Percentiles rank a stretch among this genome's conserved stretches.
phyloP scores from a whole-genome alignment of 2,329 filamentous ascomycete species.

The Neopestalotiopsis clavispora region DNA sequence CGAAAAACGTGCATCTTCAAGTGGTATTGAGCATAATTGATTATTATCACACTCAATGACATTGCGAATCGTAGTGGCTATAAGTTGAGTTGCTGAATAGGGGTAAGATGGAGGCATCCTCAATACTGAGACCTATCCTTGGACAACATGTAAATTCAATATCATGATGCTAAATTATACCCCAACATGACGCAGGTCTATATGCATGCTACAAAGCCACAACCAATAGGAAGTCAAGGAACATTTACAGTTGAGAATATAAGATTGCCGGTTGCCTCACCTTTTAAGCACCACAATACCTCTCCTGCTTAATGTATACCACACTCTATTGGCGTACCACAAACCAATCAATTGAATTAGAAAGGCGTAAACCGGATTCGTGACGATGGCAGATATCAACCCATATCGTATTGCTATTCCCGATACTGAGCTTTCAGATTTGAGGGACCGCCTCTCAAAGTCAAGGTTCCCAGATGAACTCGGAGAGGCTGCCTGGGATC shows the following conservation, averaged over 20 bases:
- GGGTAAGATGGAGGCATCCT: neutral
- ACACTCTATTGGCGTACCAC: too few relatives aligned
- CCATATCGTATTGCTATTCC: conserved; percentile 57
- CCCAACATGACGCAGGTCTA: neutral
- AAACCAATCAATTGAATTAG: neutral
- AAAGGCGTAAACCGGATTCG: neutral
- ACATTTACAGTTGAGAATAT: neutral
- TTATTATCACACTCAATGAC: neutral
- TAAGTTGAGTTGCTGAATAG: neutral
- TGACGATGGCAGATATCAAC: conserved; percentile 33
- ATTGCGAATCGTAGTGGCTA: neutral
- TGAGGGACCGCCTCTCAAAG: conserved; percentile 59
- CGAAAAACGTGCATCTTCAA: neutral
- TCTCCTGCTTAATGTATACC: neutral
- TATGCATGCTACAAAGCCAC: neutral
- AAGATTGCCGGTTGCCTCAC: neutral
- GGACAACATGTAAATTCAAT: neutral
- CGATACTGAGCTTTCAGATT: conserved; percentile 53
- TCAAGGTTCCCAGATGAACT: conserved; percentile 63
- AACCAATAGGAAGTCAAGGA: neutral
- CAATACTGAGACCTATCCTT: neutral
- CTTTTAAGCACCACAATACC: neutral
- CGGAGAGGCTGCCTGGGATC: conserved; percentile 56
- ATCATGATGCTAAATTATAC: neutral
- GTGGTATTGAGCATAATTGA: neutral